Percentiles rank a stretch among this genome's conserved stretches.
Evolutionary conservation across 371 early-diverging fungal genomes (phyloP).

Genomic region (Rozella allomycis): DNA sequence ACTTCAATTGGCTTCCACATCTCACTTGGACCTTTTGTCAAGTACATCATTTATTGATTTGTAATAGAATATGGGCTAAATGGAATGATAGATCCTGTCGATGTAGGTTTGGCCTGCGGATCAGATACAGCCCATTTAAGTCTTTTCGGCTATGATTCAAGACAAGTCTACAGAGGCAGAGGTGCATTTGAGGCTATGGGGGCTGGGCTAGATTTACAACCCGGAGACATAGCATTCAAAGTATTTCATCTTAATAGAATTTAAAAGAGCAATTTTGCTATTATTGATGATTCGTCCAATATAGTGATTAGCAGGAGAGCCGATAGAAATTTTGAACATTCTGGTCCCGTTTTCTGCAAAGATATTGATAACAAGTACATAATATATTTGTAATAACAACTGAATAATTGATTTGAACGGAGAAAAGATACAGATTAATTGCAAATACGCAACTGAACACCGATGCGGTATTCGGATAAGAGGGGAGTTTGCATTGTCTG

Average conservation of each 20-base stretch:
- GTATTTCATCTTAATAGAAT: slow-evolving; percentile 3
- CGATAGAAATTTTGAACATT: slow-evolving; percentile 24
- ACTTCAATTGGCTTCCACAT: slow-evolving; percentile 15
- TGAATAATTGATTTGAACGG: neutral
- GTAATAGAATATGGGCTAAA: slow-evolving; percentile 9
- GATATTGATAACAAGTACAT: slow-evolving; percentile 18
- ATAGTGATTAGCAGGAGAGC: slow-evolving; percentile 20
- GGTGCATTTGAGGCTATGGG: slow-evolving; percentile 36
- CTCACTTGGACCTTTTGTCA: slow-evolving; percentile 18
- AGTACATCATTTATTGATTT: slow-evolving; percentile 5
- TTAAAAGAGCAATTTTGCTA: slow-evolving; percentile 24
- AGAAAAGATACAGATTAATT: slow-evolving; percentile 8
- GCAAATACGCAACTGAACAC: slow-evolving; percentile 20
- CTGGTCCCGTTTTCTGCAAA: slow-evolving; percentile 18
- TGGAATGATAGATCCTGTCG: slow-evolving; percentile 29
- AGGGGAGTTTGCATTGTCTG: slow-evolving; percentile 17
- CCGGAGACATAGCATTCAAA: slow-evolving; percentile 33
- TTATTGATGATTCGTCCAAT: slow-evolving; percentile 12
- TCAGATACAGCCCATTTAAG: slow-evolving; percentile 28
- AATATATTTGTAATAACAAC: neutral
- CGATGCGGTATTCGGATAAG: slow-evolving; percentile 21
- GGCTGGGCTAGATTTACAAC: slow-evolving; percentile 24
- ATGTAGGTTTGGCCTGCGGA: slow-evolving; percentile 30
- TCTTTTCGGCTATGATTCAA: slow-evolving; percentile 10
- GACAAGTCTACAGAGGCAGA: slow-evolving; percentile 18